These are phyloP conservation scores for Bodo saltans DNA, from an alignment of 78 protist species.

Conservation along the genomic window DNA sequence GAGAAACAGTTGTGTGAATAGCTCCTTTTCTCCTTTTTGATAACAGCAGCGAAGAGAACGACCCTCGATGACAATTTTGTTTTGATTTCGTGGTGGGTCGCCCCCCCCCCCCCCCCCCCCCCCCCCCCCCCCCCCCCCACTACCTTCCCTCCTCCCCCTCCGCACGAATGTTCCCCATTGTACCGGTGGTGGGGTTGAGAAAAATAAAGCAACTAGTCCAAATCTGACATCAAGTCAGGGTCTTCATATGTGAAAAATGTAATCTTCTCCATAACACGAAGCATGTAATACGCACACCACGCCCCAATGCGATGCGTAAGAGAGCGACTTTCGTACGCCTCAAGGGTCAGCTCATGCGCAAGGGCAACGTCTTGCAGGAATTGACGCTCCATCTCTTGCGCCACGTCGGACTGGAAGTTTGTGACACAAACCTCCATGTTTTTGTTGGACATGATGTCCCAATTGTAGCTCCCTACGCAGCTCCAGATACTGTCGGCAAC, in stretches of 20 bases:
- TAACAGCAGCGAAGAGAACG: no score
- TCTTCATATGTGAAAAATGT: not conserved
- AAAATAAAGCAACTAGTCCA: no score
- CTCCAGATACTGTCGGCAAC: not conserved
- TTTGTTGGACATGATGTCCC: not conserved
- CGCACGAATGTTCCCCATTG: no score
- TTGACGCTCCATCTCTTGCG: not conserved
- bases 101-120: no score
- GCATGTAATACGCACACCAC: not conserved
- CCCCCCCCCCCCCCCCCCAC: no score
- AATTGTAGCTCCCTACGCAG: conserved; percentile 2
- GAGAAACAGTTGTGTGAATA: no score
- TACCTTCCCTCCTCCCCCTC: no score
- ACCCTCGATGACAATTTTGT: no score
- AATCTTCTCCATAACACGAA: not conserved
- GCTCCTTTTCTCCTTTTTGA: no score
- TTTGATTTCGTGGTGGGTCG: no score
- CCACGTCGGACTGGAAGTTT: not conserved
- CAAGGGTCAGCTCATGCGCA: not conserved
- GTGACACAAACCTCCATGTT: not conserved
- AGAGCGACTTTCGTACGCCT: not conserved
- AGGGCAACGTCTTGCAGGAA: not conserved
- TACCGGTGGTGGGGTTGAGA: no score
- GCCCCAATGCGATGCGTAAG: not conserved
- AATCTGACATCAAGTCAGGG: not conserved